Conservation (phyloP, 345 rosid genomes). For the Anacardium occidentale region DNA sequence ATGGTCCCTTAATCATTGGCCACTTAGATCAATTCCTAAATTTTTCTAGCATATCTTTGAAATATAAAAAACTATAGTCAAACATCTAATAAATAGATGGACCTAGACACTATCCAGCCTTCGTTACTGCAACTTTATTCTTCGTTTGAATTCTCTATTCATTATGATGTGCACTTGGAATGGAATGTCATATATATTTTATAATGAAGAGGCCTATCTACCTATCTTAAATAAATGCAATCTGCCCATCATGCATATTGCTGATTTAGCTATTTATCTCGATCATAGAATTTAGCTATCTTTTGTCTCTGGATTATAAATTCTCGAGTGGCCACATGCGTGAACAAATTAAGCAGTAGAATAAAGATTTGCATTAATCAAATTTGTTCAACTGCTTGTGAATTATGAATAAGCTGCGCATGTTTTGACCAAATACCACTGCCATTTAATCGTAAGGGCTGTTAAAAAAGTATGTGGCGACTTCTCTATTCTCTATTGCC, state of each 20-base stretch:
- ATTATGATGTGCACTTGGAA: neutral
- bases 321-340: neutral
- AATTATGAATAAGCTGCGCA: constrained; percentile 4
- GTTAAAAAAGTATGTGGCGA: neutral
- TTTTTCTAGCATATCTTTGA: too few relatives aligned
- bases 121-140: neutral
- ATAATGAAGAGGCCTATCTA: neutral
- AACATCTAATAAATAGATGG: neutral
- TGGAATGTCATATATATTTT: too few relatives aligned
- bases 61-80: neutral
- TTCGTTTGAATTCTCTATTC: neutral
- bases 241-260: neutral
- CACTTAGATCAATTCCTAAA: too few relatives aligned
- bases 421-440: neutral
- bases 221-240: neutral
- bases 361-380: constrained; percentile 15
- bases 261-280: too few relatives aligned
- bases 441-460: neutral
- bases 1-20: too few relatives aligned
- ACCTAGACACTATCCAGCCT: neutral
- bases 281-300: neutral
- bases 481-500: neutral
- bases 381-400: constrained; percentile 32
- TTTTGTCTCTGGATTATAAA: neutral
- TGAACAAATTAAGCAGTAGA: constrained; percentile 13